Evolutionary conservation across 2,329 filamentous ascomycete genomes (phyloP).

Genomic region (Rhynchosporium agropyri): DNA sequence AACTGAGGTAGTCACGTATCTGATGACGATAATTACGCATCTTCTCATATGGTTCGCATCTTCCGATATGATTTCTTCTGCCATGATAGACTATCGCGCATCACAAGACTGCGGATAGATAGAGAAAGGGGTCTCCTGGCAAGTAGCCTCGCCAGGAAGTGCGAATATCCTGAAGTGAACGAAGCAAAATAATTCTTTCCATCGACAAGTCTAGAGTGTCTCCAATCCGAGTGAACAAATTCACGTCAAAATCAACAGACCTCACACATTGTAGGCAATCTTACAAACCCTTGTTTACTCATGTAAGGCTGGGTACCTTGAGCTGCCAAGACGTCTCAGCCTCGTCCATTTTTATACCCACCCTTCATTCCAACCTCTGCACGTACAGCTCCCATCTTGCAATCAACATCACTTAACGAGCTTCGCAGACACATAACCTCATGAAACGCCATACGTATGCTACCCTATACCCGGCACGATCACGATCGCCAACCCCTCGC

Average conservation of each 20-base stretch:
- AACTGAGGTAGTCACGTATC: background rate
- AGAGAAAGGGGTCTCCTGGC: slow-evolving; percentile 4
- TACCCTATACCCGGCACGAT: slow-evolving; percentile 26
- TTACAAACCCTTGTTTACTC: background rate
- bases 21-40: background rate
- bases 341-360: slow-evolving; percentile 8
- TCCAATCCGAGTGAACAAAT: too few relatives aligned
- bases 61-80: background rate
- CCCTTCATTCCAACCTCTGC: background rate
- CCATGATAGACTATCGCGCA: background rate
- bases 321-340: slow-evolving; percentile 7
- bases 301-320: background rate
- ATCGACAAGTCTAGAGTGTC: too few relatives aligned
- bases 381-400: slow-evolving; percentile 17
- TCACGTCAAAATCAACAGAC: too few relatives aligned
- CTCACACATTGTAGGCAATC: too few relatives aligned
- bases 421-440: slow-evolving; percentile 8
- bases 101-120: background rate
- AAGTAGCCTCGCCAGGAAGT: background rate
- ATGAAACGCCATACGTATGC: slow-evolving; percentile 30
- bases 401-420: background rate
- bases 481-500: slow-evolving; percentile 27
- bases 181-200: background rate
- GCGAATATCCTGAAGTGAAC: background rate
- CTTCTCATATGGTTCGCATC: background rate